Conservation (phyloP, 2,329 filamentous ascomycete genomes). For the Aspergillus alliaceus region DNA sequence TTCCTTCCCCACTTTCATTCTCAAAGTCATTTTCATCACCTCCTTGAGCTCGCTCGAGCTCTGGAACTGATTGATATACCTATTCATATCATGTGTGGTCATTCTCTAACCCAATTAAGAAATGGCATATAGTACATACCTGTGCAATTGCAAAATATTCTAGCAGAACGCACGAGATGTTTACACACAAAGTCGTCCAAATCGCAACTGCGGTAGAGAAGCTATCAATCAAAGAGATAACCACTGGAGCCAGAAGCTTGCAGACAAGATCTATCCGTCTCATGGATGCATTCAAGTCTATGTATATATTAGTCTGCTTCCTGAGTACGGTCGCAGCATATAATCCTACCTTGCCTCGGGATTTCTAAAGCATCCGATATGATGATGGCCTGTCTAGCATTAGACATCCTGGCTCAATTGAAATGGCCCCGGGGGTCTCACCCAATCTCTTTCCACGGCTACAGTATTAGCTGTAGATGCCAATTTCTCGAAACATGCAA, state of each 20-base stretch:
- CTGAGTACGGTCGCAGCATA: neutral
- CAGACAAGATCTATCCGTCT: conserved; percentile 58
- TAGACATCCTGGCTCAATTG: neutral
- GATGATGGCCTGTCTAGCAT: conserved; percentile 27
- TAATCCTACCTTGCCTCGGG: conserved; percentile 43
- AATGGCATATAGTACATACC: conserved; percentile 15
- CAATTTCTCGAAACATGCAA: conserved; percentile 71
- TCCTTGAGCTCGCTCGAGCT: conserved; percentile 12
- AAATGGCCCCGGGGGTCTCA: conserved; percentile 17
- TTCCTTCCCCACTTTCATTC: neutral
- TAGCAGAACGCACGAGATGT: conserved; percentile 38
- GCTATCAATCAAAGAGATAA: conserved; percentile 50
- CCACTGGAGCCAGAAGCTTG: conserved; percentile 56
- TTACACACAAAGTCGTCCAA: conserved; percentile 47
- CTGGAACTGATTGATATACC: conserved; percentile 22
- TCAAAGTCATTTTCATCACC: neutral
- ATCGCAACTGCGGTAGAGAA: conserved; percentile 48
- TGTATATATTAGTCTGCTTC: conserved; percentile 12
- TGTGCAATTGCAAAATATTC: conserved; percentile 44
- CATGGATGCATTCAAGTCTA: conserved; percentile 55
- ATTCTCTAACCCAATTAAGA: neutral
- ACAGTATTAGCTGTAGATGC: conserved; percentile 65
- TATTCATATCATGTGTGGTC: neutral
- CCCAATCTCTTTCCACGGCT: conserved; percentile 71
- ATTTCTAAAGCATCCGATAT: conserved; percentile 34